A percentile compares a stretch with the other conserved stretches of the same genome.
Evolutionary conservation across 2,329 filamentous ascomycete species (phyloP).

Genomic region (Coniosporium tulheliwenetii): DNA sequence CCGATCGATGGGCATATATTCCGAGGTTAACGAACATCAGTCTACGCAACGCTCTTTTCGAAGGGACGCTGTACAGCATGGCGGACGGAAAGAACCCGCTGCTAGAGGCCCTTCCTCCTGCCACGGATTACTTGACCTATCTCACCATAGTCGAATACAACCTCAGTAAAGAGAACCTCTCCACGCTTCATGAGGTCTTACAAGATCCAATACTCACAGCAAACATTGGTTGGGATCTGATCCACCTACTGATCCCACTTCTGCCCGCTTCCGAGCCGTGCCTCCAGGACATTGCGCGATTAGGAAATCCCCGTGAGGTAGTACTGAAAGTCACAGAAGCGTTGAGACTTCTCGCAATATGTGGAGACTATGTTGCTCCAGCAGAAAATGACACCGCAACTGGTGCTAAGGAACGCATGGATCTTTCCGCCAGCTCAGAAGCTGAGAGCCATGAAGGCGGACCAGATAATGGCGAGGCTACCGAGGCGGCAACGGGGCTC

Average conservation of each 20-base stretch:
- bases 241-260: constrained; percentile 56
- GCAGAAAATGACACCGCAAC: background rate
- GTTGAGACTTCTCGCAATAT: constrained; percentile 37
- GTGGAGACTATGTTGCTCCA: too few relatives aligned
- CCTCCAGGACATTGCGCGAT: constrained; percentile 56
- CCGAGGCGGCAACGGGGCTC: constrained; percentile 13
- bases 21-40: too few relatives aligned
- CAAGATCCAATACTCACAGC: constrained; percentile 53
- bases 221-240: constrained; percentile 73
- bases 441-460: background rate
- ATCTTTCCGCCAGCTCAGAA: background rate
- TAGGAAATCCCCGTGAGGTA: constrained; percentile 69
- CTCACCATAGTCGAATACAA: constrained; percentile 65
- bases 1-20: too few relatives aligned
- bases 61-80: background rate
- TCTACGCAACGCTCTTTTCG: too few relatives aligned
- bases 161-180: constrained; percentile 49
- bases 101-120: constrained; percentile 42
- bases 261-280: constrained; percentile 52
- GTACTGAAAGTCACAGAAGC: constrained; percentile 67
- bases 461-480: constrained; percentile 3
- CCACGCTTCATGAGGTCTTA: constrained; percentile 51
- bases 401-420: constrained; percentile 1
- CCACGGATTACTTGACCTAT: constrained; percentile 58
- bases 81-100: constrained; percentile 29